Evolutionary conservation across 495 filamentous ascomycete species (phyloP).

Genomic region (Daldinia childiae): DNA sequence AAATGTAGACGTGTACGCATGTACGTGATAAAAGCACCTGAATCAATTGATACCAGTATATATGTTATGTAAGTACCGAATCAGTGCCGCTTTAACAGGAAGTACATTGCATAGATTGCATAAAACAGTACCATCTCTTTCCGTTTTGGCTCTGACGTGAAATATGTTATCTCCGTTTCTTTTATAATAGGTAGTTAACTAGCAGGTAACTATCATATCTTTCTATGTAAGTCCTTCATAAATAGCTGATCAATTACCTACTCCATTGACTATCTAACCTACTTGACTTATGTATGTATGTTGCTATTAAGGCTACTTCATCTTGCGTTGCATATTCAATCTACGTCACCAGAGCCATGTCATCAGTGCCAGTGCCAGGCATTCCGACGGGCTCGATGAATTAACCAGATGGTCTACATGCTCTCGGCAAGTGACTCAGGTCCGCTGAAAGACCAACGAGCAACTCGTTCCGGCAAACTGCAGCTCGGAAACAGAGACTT

Average conservation of each 20-base stretch:
- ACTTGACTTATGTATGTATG: not conserved
- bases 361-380: not conserved
- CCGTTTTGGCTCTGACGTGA: not conserved
- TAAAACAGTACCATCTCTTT: not conserved
- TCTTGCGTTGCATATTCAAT: not conserved
- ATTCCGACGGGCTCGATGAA: not conserved
- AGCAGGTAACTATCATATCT: not conserved
- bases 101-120: not conserved
- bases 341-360: not conserved
- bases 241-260: not conserved
- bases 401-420: not conserved
- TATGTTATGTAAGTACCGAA: not conserved
- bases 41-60: too few relatives aligned
- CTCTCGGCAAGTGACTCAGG: conserved; percentile 2
- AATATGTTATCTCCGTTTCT: not conserved
- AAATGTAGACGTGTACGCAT: conserved; percentile 3
- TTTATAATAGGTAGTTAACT: too few relatives aligned
- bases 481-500: not conserved
- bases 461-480: not conserved
- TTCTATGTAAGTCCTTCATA: not conserved
- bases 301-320: not conserved
- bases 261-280: not conserved
- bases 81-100: not conserved
- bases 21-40: not conserved
- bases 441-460: not conserved